phyloP scores from a whole-genome alignment of 192 early-diverging fungal genomes.

The Rhizoclosmatium globosum region DNA sequence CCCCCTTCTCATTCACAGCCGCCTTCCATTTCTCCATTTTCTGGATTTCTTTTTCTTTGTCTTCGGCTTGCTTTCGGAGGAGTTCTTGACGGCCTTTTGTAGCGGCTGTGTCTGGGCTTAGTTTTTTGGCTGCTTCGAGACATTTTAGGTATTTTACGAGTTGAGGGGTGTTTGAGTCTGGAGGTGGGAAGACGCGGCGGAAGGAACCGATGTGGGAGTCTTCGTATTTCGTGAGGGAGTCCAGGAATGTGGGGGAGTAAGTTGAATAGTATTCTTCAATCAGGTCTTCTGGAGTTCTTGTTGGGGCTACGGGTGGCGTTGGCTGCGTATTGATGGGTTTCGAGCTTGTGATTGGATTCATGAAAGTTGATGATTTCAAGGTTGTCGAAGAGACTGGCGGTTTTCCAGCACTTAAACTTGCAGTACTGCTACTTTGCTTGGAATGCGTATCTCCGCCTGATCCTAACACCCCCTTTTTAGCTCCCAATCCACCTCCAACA shows the following conservation, averaged over 20 bases:
- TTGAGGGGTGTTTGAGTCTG: constrained; percentile 15
- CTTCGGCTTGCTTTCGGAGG: background rate
- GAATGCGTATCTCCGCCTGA: background rate
- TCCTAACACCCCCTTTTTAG: background rate
- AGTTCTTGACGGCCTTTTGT: constrained; percentile 6
- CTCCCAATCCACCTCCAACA: background rate
- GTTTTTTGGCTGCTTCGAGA: constrained; percentile 3
- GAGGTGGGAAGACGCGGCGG: constrained; percentile 55
- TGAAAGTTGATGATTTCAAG: background rate
- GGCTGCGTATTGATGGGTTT: background rate
- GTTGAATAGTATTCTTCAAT: constrained; percentile 2
- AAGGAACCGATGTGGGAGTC: constrained; percentile 52
- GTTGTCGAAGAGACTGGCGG: background rate
- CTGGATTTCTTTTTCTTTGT: background rate
- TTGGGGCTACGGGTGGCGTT: too few relatives aligned
- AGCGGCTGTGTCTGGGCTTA: constrained; percentile 21
- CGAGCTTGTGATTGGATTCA: background rate
- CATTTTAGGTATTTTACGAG: constrained; percentile 32
- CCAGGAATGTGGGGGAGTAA: background rate
- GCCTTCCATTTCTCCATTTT: constrained; percentile 13
- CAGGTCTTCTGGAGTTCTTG: constrained; percentile 1
- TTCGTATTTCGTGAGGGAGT: constrained; percentile 37
- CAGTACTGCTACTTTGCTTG: background rate
- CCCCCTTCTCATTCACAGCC: background rate
- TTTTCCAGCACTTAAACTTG: background rate